Percentiles rank a stretch among this genome's conserved stretches.
Evolutionary conservation across 2,329 filamentous ascomycete genomes (phyloP).

Genomic region (Fusarium napiforme): DNA sequence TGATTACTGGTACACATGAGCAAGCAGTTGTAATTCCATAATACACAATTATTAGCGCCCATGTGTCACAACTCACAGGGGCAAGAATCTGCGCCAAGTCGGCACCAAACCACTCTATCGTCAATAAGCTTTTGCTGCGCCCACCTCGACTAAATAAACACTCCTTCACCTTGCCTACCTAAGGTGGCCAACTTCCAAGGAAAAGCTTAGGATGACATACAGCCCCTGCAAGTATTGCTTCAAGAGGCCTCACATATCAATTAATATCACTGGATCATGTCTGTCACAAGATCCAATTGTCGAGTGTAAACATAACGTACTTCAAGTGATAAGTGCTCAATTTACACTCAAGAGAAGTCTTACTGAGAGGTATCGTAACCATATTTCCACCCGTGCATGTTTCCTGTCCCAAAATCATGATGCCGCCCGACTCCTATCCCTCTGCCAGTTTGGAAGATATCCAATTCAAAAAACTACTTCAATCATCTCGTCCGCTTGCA

Average conservation of each 20-base stretch:
- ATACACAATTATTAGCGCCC: not conserved
- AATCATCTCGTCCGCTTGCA: constrained; percentile 10
- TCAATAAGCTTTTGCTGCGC: constrained; percentile 45
- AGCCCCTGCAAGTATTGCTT: not conserved
- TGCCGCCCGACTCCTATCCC: constrained; percentile 31
- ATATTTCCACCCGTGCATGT: constrained; percentile 35
- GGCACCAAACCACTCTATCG: constrained; percentile 40
- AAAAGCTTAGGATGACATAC: constrained; percentile 23
- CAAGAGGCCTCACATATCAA: not conserved
- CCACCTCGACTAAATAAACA: constrained; percentile 25
- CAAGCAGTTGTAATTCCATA: not conserved
- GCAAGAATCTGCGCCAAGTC: constrained; percentile 37
- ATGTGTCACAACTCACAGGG: not conserved
- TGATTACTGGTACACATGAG: not conserved
- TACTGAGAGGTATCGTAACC: constrained; percentile 34
- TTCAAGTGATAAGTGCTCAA: not conserved
- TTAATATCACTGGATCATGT: not conserved
- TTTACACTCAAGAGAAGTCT: constrained; percentile 12
- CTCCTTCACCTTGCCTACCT: not conserved
- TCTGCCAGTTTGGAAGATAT: constrained; percentile 13
- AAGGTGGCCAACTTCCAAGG: constrained; percentile 9
- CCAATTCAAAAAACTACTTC: constrained; percentile 9
- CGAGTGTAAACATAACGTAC: not conserved
- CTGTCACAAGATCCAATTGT: not conserved
- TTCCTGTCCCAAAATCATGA: constrained; percentile 32